Evolutionary conservation across 1,284 basidiomycete species (phyloP).

Genomic region (Moesziomyces parantarcticus): DNA sequence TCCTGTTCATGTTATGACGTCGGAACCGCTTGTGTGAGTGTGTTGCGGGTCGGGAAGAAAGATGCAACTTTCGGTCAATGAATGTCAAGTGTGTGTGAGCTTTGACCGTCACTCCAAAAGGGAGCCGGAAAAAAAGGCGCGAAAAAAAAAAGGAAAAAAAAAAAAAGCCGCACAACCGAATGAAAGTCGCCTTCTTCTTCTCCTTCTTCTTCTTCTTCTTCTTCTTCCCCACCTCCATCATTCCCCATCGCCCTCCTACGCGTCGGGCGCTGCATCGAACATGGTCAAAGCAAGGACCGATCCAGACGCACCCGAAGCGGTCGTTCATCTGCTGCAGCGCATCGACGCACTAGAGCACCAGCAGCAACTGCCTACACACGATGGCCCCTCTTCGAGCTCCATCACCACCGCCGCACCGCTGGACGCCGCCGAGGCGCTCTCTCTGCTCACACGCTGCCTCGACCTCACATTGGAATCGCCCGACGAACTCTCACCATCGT

Average conservation of each 20-base stretch:
- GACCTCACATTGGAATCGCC: constrained; percentile 27
- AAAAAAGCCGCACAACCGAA: no score
- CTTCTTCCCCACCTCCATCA: constrained; percentile 1
- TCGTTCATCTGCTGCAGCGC: constrained; percentile 32
- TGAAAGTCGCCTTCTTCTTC: no score
- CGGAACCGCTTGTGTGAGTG: no score
- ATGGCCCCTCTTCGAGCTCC: constrained; percentile 15
- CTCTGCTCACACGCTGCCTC: constrained; percentile 31
- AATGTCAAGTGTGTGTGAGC: no score
- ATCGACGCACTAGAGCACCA: constrained; percentile 25
- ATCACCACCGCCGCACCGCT: constrained; percentile 14
- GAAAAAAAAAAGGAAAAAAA: no score
- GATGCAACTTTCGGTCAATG: no score
- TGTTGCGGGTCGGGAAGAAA: no score
- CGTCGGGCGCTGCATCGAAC: neutral
- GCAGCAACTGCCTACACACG: constrained; percentile 1
- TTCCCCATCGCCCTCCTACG: constrained; percentile 1
- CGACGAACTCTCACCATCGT: constrained; percentile 36
- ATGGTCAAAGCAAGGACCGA: constrained; percentile 52
- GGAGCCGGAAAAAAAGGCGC: no score
- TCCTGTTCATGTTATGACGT: neutral
- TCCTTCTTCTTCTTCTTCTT: neutral
- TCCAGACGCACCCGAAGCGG: constrained; percentile 34
- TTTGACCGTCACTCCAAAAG: no score
- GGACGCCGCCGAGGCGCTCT: constrained; percentile 20